Percentiles rank a stretch among this genome's conserved stretches.
These are phyloP conservation scores for Exophiala xenobiotica DNA, from an alignment of 2,329 filamentous ascomycete genomes.

Conservation along the genomic window DNA sequence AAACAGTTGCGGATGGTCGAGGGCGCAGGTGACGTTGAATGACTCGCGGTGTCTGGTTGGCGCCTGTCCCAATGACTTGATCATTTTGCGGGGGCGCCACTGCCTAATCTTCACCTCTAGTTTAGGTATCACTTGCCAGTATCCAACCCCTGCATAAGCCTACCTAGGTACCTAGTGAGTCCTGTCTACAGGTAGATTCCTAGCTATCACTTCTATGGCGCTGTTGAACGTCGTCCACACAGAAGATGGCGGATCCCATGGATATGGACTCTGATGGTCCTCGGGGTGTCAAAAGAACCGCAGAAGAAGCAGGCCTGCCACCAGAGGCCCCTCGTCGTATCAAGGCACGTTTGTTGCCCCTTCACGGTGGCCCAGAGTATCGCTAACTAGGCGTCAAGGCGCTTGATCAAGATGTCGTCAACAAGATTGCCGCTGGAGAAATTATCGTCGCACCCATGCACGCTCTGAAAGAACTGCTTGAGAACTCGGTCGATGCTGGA, in stretches of 20 bases:
- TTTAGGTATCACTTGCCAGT: too few species aligned
- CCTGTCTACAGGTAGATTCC: too few species aligned
- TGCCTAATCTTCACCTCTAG: too few species aligned
- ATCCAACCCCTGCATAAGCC: too few species aligned
- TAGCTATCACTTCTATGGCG: background rate
- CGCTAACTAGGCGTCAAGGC: conserved; percentile 54
- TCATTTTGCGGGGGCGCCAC: background rate
- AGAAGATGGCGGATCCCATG: conserved; percentile 43
- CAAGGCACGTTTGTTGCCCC: conserved; percentile 38
- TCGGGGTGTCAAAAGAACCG: conserved; percentile 52
- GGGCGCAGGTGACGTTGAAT: conserved; percentile 2
- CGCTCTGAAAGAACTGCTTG: conserved; percentile 92
- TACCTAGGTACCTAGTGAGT: too few species aligned
- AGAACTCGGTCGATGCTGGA: conserved; percentile 97
- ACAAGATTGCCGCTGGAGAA: conserved; percentile 97
- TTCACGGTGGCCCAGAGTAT: conserved; percentile 40
- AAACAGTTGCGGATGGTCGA: background rate
- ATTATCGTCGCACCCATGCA: conserved; percentile 98
- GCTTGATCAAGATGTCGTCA: conserved; percentile 87
- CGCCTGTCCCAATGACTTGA: background rate
- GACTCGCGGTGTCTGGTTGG: background rate
- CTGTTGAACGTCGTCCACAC: background rate
- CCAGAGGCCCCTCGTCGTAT: conserved; percentile 50
- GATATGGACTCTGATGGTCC: conserved; percentile 41
- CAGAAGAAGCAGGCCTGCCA: conserved; percentile 42